A percentile compares a stretch with the other conserved stretches of the same genome.
Evolutionary conservation across 1,284 basidiomycete genomes (phyloP).

Genomic region (Cutaneotrichosporon cutaneum): DNA sequence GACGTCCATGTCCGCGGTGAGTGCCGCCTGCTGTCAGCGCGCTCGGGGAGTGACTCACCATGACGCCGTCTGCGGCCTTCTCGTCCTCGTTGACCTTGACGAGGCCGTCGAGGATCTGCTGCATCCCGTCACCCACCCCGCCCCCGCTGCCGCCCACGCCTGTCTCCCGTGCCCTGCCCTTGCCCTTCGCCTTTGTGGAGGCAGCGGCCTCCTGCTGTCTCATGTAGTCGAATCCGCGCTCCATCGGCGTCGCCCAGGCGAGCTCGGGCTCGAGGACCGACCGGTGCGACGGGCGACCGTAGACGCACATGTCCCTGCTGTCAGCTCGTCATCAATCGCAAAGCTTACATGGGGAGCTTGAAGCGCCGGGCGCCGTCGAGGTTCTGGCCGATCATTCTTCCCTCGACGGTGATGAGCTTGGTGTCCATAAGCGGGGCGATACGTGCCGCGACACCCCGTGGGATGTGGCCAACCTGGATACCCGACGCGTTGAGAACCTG

Average conservation of each 20-base stretch:
- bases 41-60: slow-evolving; percentile 46
- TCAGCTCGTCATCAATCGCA: background rate
- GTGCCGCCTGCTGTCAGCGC: slow-evolving; percentile 34
- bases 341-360: slow-evolving; percentile 60
- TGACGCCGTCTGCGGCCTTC: slow-evolving; percentile 61
- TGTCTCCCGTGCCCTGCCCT: slow-evolving; percentile 15
- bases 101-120: slow-evolving; percentile 63
- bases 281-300: slow-evolving; percentile 60
- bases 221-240: slow-evolving; percentile 56
- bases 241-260: slow-evolving; percentile 69
- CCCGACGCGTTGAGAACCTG: slow-evolving; percentile 72
- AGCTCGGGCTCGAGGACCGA: slow-evolving; percentile 64
- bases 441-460: slow-evolving; percentile 60
- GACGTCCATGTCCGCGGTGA: slow-evolving; percentile 44
- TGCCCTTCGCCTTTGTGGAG: slow-evolving; percentile 12
- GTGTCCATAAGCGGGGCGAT: slow-evolving; percentile 71
- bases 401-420: slow-evolving; percentile 66
- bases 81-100: slow-evolving; percentile 73
- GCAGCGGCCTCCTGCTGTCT: slow-evolving; percentile 24
- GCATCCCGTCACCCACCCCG: slow-evolving; percentile 56
- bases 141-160: slow-evolving; percentile 15
- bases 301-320: slow-evolving; percentile 61
- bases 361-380: slow-evolving; percentile 52
- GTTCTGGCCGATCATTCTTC: slow-evolving; percentile 57
- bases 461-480: slow-evolving; percentile 75